These are phyloP conservation scores for Poronia punctata DNA, from an alignment of 495 filamentous ascomycete species.

Conservation along the genomic window DNA sequence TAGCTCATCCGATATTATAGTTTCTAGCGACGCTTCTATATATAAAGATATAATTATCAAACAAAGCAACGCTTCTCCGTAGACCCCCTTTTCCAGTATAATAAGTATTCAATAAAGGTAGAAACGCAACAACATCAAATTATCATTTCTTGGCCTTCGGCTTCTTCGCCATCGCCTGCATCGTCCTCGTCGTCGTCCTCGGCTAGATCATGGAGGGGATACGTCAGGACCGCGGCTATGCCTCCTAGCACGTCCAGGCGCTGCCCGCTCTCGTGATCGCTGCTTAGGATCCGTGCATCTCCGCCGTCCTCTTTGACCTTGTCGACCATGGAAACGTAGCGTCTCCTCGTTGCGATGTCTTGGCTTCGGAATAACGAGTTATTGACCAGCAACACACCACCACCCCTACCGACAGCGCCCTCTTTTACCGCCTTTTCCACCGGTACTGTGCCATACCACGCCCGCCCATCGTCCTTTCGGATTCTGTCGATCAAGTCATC, in stretches of 20 bases:
- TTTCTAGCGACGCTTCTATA: no score
- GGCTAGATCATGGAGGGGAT: conserved; percentile 71
- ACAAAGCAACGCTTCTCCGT: no score
- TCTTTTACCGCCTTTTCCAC: conserved; percentile 81
- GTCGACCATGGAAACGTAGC: conserved; percentile 82
- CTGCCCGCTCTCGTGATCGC: conserved; percentile 89
- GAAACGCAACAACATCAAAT: conserved; percentile 25
- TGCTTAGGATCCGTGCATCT: conserved; percentile 80
- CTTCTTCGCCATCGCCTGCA: conserved; percentile 16
- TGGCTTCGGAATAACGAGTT: conserved; percentile 80
- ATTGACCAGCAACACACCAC: conserved; percentile 76
- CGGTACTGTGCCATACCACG: conserved; percentile 85
- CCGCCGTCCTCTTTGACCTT: conserved; percentile 85
- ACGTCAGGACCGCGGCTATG: conserved; percentile 86
- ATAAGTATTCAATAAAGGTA: no score
- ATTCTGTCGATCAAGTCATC: conserved; percentile 76
- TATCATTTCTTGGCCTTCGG: conserved; percentile 21
- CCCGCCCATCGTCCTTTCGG: conserved; percentile 78
- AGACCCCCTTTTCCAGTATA: no score
- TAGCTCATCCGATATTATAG: no score
- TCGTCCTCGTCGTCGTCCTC: conserved; percentile 57
- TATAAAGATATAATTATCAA: no score
- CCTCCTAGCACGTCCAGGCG: conserved; percentile 77
- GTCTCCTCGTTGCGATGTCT: conserved; percentile 69
- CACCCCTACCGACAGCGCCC: conserved; percentile 81